Evolutionary conservation across 177 flowering plant genomes (phyloP).

Genomic region (Tripterygium wilfordii): DNA sequence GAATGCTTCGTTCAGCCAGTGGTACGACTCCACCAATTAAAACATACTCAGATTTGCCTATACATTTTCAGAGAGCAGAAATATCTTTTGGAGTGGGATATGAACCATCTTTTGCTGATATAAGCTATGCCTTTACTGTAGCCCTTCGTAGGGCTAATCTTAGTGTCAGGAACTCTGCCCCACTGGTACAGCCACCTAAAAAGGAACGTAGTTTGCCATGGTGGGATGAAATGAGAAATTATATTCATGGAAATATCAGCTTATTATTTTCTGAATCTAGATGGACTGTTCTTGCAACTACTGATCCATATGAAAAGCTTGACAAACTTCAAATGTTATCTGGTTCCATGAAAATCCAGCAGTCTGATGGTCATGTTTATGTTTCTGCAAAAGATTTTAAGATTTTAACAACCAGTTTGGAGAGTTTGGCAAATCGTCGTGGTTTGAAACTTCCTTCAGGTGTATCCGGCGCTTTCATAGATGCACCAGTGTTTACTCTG

Average conservation of each 20-base stretch:
- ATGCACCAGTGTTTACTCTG: constrained; percentile 63
- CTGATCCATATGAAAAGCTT: constrained; percentile 88
- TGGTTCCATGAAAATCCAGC: constrained; percentile 67
- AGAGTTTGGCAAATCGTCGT: constrained; percentile 54
- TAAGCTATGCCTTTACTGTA: constrained; percentile 94
- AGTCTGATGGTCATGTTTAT: constrained; percentile 88
- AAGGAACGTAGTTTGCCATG: constrained; percentile 95
- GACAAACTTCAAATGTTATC: constrained; percentile 77
- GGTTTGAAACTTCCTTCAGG: constrained; percentile 52
- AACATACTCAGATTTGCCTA: constrained; percentile 74
- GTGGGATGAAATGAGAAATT: constrained; percentile 98
- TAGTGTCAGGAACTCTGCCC: constrained; percentile 45
- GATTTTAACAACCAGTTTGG: constrained; percentile 79
- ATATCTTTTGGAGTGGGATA: constrained; percentile 86
- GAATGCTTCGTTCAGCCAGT: constrained; percentile 85
- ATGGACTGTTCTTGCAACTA: constrained; percentile 76
- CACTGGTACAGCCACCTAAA: constrained; percentile 58
- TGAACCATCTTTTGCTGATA: constrained; percentile 90
- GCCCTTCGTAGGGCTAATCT: constrained; percentile 97
- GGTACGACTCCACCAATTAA: constrained; percentile 98
- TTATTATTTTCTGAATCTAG: constrained; percentile 57
- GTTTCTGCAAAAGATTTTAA: constrained; percentile 63
- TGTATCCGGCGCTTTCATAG: constrained; percentile 54
- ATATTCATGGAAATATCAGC: constrained; percentile 74
- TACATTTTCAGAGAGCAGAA: constrained; percentile 74